Percentiles rank a stretch among this genome's conserved stretches.
phyloP scores from a whole-genome alignment of 805 yeast species.

The Scheffersomyces amazonensis region DNA sequence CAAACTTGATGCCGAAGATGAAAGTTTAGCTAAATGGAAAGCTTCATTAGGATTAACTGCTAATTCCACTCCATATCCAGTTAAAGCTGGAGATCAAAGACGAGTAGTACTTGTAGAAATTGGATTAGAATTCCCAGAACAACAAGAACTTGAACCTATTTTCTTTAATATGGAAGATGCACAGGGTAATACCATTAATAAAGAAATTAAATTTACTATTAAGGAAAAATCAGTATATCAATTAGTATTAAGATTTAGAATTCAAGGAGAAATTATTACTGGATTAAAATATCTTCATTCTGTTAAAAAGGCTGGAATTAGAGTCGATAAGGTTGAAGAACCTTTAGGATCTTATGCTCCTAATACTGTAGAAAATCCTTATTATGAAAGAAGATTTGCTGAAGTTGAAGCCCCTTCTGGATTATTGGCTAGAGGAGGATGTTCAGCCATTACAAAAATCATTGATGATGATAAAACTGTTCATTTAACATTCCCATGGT shows the following conservation, averaged over 20 bases:
- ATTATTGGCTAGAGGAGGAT: slow-evolving; percentile 80
- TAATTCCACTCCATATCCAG: slow-evolving; percentile 53
- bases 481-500: slow-evolving; percentile 80
- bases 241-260: slow-evolving; percentile 70
- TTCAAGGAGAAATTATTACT: slow-evolving; percentile 88
- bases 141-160: slow-evolving; percentile 55
- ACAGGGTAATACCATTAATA: slow-evolving; percentile 53
- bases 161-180: slow-evolving; percentile 64
- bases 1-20: slow-evolving; percentile 84
- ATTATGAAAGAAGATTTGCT: slow-evolving; percentile 53
- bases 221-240: slow-evolving; percentile 77
- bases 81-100: slow-evolving; percentile 68
- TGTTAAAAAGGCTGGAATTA: slow-evolving; percentile 82
- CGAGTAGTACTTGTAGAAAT: slow-evolving; percentile 78
- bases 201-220: slow-evolving; percentile 67
- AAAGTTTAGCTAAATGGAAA: slow-evolving; percentile 88
- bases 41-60: slow-evolving; percentile 75
- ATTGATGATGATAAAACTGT: slow-evolving; percentile 79
- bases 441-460: slow-evolving; percentile 77
- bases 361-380: slow-evolving; percentile 76
- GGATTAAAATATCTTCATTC: slow-evolving; percentile 85
- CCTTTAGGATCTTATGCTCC: slow-evolving; percentile 93
- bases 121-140: slow-evolving; percentile 65
- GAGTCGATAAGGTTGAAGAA: slow-evolving; percentile 82
- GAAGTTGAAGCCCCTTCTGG: slow-evolving; percentile 90